Conservation (phyloP, 2,329 filamentous ascomycete genomes). For the Verticillium nonalfalfae region DNA sequence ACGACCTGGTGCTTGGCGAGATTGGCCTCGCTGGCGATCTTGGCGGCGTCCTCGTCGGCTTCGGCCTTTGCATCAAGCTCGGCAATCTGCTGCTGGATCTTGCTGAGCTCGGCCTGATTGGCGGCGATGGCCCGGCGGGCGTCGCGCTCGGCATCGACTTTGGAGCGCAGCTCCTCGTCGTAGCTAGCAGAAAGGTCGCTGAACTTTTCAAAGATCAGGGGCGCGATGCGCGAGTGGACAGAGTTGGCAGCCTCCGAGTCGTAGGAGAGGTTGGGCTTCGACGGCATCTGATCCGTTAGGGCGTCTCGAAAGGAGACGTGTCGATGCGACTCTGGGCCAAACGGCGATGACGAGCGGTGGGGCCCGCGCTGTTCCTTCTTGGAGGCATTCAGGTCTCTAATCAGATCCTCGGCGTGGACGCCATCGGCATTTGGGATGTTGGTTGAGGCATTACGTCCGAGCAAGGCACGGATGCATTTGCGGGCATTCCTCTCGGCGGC, state of each 20-base stretch:
- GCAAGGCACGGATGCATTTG: slow-evolving; percentile 77
- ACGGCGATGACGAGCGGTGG: slow-evolving; percentile 70
- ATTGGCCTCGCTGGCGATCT: slow-evolving; percentile 45
- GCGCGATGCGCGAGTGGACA: slow-evolving; percentile 62
- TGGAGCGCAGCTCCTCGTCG: slow-evolving; percentile 70
- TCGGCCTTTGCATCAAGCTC: slow-evolving; percentile 51
- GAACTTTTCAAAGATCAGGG: slow-evolving; percentile 65
- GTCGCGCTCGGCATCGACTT: slow-evolving; percentile 63
- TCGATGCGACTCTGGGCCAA: slow-evolving; percentile 54
- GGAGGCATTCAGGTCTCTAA: slow-evolving; percentile 66
- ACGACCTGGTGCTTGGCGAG: slow-evolving; percentile 40
- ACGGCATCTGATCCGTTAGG: slow-evolving; percentile 26
- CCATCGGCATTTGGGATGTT: slow-evolving; percentile 78
- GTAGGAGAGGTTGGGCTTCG: slow-evolving; percentile 36
- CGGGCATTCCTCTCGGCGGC: slow-evolving; percentile 78
- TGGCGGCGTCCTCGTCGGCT: slow-evolving; percentile 44
- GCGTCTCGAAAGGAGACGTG: slow-evolving; percentile 48
- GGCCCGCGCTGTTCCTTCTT: slow-evolving; percentile 60
- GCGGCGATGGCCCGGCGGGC: slow-evolving; percentile 59
- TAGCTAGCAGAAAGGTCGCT: slow-evolving; percentile 64
- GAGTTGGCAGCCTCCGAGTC: slow-evolving; percentile 62
- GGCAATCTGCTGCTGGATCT: slow-evolving; percentile 51
- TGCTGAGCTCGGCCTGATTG: slow-evolving; percentile 60
- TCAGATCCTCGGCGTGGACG: slow-evolving; percentile 77
- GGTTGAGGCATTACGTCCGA: slow-evolving; percentile 74